Evolutionary conservation across 2,329 filamentous ascomycete genomes (phyloP), one percentile per base, ranked within the genome.

Genomic region (Hypoxylon sp.): DNA sequence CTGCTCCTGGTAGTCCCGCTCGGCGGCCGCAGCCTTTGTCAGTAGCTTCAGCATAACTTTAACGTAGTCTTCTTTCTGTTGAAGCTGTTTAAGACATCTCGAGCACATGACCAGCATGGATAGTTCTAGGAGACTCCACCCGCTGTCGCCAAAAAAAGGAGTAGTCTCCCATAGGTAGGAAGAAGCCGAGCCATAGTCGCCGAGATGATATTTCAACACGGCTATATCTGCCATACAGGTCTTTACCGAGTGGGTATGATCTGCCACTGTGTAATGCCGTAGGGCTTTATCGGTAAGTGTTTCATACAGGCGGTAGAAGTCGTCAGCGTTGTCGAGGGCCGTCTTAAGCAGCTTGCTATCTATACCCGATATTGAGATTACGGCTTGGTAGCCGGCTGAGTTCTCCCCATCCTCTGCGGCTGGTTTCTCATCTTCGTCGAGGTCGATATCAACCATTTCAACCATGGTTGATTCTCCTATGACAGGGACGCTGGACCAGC

Each of bases 81-180:
- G 85, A 28, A 97, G 85, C 72, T 93, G 87, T 70, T 92, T 91
- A 28, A 99, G 84, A 77, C 94, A 98, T 52, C 88, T 87, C 0
- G 92, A 88, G 77, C 98, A 96, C 85, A 98, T 91, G 70, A 93
- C 88, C 5, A 98, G 85, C 86, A 97, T 92, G 0, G 91, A 91
- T 2, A 93, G 83, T 76, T 98, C 94, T 11, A 97, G 84, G 0
- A 90, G 82, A 58, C 87, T 89, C 94, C 96, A 98, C 49, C 90
- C 88, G 62, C 87, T 89, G 62, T 91, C 89, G 0, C 91, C 91
- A 73, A 96, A 97, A 68, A 93, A 92, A 0, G 91, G 90, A 0
- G 92, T 91, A 46, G 96, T 89, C 49, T 90, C 86, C 73, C 91
- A 87, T 74, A 99, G 96, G 75, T 92, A 94, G 0, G 86, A 86